phyloP scores from a whole-genome alignment of 176 grass and related monocot species.

The Juncus inflexus region DNA sequence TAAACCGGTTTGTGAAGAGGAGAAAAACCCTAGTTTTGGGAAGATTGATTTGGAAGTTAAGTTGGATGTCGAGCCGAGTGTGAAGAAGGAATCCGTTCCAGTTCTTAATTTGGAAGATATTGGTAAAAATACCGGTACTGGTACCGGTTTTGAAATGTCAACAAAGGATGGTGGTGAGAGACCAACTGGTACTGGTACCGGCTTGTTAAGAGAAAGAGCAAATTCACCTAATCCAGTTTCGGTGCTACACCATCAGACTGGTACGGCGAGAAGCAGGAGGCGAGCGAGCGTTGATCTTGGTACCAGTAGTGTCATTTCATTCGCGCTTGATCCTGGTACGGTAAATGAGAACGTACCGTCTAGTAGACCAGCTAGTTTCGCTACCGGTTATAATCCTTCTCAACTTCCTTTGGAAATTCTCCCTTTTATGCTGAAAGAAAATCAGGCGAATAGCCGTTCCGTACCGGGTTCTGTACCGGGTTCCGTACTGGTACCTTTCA shows the following conservation, averaged over 20 bases:
- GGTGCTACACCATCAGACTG: conserved; percentile 8
- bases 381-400: conserved; percentile 12
- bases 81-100: conserved; percentile 2
- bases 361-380: conserved; percentile 2
- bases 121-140: not conserved
- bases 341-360: conserved; percentile 14
- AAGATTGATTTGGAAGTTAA: conserved; percentile 14
- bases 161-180: not conserved
- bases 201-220: conserved; percentile 27
- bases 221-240: conserved; percentile 1
- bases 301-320: conserved; percentile 8
- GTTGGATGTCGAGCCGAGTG: conserved; percentile 1
- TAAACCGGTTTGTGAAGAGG: not conserved
- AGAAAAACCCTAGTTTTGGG: conserved; percentile 12
- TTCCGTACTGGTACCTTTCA: not conserved
- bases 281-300: conserved; percentile 17
- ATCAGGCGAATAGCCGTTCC: conserved; percentile 26
- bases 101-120: conserved; percentile 2
- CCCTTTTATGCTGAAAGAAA: conserved; percentile 22
- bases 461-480: conserved; percentile 14
- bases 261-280: conserved; percentile 20
- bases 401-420: conserved; percentile 30
- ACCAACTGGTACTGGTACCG: not conserved
- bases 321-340: conserved; percentile 15
- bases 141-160: too few relatives aligned